phyloP scores from a whole-genome alignment of 208 protist genomes.

The Acanthamoeba divionensis region DNA sequence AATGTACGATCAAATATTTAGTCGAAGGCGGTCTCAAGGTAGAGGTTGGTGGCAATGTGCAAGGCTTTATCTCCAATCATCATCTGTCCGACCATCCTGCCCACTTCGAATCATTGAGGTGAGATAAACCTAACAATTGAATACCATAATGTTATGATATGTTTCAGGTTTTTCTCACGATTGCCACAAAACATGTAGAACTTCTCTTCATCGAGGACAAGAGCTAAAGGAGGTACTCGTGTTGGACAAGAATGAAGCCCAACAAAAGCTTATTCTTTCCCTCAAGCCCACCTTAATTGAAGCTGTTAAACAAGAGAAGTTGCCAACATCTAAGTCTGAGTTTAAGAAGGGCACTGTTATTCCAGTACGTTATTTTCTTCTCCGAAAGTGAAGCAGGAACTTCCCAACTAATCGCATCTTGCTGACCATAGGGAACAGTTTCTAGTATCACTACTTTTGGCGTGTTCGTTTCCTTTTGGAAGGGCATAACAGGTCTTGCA shows the following conservation, averaged over 20 bases:
- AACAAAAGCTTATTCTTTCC: not conserved
- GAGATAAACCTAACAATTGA: not conserved
- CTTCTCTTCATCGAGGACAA: too few relatives aligned
- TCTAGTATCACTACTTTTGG: not conserved
- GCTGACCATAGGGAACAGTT: not conserved
- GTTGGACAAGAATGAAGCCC: slow-evolving; percentile 4
- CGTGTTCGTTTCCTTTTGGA: slow-evolving; percentile 47
- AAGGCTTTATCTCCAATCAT: not conserved
- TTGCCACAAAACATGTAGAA: too few relatives aligned
- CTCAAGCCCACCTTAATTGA: slow-evolving; percentile 48
- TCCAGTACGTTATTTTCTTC: not conserved
- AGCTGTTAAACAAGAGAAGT: not conserved
- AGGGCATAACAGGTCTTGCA: slow-evolving; percentile 10
- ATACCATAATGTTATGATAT: too few relatives aligned
- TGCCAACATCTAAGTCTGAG: not conserved
- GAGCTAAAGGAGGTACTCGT: slow-evolving; percentile 28
- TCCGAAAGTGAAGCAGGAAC: not conserved
- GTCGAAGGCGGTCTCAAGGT: not conserved
- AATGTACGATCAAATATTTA: slow-evolving; percentile 30
- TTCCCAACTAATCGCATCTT: not conserved
- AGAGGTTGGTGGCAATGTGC: not conserved
- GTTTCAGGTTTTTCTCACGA: too few relatives aligned
- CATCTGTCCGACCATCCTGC: slow-evolving; percentile 14
- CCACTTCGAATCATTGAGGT: slow-evolving; percentile 15
- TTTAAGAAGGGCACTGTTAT: slow-evolving; percentile 19